Evolutionary conservation across 2,329 filamentous ascomycete species (phyloP).

Genomic region (Neofusicoccum cordaticola): DNA sequence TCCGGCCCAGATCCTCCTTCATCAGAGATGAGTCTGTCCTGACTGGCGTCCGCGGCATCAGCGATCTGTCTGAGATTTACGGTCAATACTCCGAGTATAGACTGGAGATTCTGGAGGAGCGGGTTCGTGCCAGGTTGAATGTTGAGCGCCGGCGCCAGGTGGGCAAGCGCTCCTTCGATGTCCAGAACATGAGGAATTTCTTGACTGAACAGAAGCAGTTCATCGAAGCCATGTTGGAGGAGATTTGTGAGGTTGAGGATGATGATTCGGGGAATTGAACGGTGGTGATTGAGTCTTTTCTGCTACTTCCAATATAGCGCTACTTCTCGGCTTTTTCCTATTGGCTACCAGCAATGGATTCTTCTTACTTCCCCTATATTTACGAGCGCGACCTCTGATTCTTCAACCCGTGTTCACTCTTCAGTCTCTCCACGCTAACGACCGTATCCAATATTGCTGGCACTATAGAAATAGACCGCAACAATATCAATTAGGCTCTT

Average conservation of each 20-base stretch:
- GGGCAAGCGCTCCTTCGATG: conserved; percentile 19
- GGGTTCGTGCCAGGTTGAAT: conserved; percentile 35
- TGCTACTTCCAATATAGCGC: too few species aligned
- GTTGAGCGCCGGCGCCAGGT: conserved; percentile 7
- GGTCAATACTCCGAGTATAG: conserved; percentile 39
- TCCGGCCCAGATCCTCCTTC: conserved; percentile 41
- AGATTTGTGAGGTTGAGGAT: background rate
- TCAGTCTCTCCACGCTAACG: too few species aligned
- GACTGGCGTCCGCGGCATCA: conserved; percentile 37
- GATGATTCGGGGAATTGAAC: too few species aligned
- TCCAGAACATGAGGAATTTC: conserved; percentile 30
- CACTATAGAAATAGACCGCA: too few species aligned
- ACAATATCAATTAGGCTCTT: too few species aligned
- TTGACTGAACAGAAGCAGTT: conserved; percentile 33
- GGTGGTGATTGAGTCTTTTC: background rate
- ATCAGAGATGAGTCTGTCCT: conserved; percentile 42
- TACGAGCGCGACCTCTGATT: too few species aligned
- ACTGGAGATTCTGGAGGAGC: conserved; percentile 37
- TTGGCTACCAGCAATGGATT: too few species aligned
- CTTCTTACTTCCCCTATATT: too few species aligned
- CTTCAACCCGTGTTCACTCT: too few species aligned
- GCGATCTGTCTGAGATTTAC: conserved; percentile 38
- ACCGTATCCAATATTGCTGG: too few species aligned
- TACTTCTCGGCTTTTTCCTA: too few species aligned
- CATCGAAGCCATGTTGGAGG: conserved; percentile 25